These are phyloP conservation scores for Aspergillus aculeatinus DNA, from an alignment of 2,329 filamentous ascomycete genomes.

Conservation along the genomic window DNA sequence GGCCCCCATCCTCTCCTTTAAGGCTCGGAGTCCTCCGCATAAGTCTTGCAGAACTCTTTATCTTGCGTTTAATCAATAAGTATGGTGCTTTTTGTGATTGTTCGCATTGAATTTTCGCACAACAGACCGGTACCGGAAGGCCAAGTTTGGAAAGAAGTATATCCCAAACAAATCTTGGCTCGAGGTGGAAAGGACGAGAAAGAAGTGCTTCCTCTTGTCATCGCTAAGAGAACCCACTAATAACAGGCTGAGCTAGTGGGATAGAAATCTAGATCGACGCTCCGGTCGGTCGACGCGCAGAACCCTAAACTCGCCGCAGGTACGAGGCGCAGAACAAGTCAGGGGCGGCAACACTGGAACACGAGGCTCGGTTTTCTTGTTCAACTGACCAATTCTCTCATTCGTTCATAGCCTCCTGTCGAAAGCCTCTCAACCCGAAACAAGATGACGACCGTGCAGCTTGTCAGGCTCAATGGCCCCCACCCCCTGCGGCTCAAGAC, in stretches of 20 bases:
- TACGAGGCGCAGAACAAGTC: neutral
- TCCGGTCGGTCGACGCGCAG: neutral
- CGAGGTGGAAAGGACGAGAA: too few relatives aligned
- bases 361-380: neutral
- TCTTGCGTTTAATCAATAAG: too few relatives aligned
- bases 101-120: too few relatives aligned
- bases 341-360: neutral
- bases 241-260: neutral
- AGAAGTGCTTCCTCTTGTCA: too few relatives aligned
- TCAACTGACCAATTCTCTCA: neutral
- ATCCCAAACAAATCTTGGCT: too few relatives aligned
- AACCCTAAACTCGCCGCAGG: neutral
- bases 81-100: too few relatives aligned
- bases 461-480: neutral
- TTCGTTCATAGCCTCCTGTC: neutral
- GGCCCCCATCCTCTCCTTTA: neutral
- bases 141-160: too few relatives aligned
- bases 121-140: too few relatives aligned
- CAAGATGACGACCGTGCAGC: neutral
- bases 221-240: neutral
- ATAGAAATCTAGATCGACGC: neutral
- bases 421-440: neutral
- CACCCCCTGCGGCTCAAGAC: neutral
- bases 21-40: too few relatives aligned
- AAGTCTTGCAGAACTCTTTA: too few relatives aligned